phyloP scores from a whole-genome alignment of 371 early-diverging fungal genomes.

The Lichtheimia hyalospora region DNA sequence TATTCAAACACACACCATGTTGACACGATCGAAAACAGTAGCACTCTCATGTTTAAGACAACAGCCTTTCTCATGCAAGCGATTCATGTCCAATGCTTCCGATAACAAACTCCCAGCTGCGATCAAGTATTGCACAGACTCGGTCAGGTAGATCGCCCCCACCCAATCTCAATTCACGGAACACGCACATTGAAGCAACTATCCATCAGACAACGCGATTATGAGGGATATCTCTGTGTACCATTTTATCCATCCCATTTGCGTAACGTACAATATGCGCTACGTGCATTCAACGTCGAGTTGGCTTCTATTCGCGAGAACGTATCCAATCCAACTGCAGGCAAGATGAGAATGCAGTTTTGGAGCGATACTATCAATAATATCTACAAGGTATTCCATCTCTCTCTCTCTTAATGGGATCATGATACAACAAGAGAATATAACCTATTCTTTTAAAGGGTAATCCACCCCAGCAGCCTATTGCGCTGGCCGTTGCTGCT shows the following conservation, averaged over 20 bases:
- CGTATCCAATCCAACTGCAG: slow-evolving; percentile 70
- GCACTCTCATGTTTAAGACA: no score
- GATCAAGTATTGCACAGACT: slow-evolving; percentile 37
- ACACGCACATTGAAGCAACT: background rate
- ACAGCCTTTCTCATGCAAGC: no score
- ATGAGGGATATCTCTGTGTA: slow-evolving; percentile 74
- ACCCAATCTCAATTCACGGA: no score
- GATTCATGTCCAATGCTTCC: background rate
- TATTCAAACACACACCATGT: background rate
- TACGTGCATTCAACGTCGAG: slow-evolving; percentile 90
- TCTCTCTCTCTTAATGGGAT: background rate
- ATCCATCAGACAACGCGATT: slow-evolving; percentile 59
- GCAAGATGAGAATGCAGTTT: slow-evolving; percentile 80
- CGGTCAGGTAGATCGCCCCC: slow-evolving; percentile 31
- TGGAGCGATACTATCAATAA: slow-evolving; percentile 81
- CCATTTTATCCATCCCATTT: slow-evolving; percentile 69
- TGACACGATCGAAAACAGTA: background rate
- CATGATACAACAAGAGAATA: background rate
- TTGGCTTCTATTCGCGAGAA: slow-evolving; percentile 76
- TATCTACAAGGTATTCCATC: slow-evolving; percentile 55
- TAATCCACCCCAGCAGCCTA: slow-evolving; percentile 74
- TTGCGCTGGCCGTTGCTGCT: slow-evolving; percentile 55
- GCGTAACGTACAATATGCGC: slow-evolving; percentile 70
- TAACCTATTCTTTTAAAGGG: slow-evolving; percentile 40
- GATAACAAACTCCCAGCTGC: slow-evolving; percentile 22